Evolutionary conservation across 169 alveolate species (phyloP).

Genomic region (Cardiosporidium cionae): DNA sequence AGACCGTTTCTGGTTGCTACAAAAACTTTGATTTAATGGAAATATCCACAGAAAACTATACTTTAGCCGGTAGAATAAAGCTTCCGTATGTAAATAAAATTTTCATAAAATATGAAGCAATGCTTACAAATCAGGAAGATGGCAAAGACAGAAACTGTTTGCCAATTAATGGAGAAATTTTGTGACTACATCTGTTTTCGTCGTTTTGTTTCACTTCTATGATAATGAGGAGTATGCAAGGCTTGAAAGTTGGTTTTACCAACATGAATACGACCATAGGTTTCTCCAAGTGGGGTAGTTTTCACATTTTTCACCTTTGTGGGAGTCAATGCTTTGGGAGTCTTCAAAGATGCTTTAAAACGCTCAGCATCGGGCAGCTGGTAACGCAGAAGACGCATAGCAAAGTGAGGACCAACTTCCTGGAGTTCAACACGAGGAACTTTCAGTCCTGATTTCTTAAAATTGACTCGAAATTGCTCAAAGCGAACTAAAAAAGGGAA

Average conservation of each 20-base stretch:
- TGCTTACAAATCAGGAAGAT: too few species aligned
- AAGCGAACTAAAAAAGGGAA: slow-evolving; percentile 2
- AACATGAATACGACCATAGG: slow-evolving; percentile 10
- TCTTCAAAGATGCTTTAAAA: slow-evolving; percentile 4
- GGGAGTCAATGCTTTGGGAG: not conserved
- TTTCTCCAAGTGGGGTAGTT: slow-evolving; percentile 8
- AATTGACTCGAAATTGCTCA: slow-evolving; percentile 8
- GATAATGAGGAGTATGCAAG: slow-evolving; percentile 3
- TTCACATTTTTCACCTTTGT: slow-evolving; percentile 15
- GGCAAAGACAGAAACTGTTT: too few species aligned
- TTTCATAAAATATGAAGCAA: too few species aligned
- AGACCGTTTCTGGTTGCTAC: too few species aligned
- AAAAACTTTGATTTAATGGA: too few species aligned
- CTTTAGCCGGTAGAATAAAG: too few species aligned
- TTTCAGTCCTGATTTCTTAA: not conserved
- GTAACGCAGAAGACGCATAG: slow-evolving; percentile 4
- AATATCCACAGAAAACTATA: too few species aligned
- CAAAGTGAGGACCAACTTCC: slow-evolving; percentile 25
- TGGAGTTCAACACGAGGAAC: slow-evolving; percentile 9
- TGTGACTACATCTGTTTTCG: not conserved
- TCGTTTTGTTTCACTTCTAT: not conserved
- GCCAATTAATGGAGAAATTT: too few species aligned
- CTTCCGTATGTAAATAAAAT: too few species aligned
- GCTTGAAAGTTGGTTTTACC: slow-evolving; percentile 9
- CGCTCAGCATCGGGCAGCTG: slow-evolving; percentile 4